Evolutionary conservation across 768 basidiomycete genomes (phyloP), one percentile per base, ranked within the genome.

Genomic region (Tephrocybe sp.): DNA sequence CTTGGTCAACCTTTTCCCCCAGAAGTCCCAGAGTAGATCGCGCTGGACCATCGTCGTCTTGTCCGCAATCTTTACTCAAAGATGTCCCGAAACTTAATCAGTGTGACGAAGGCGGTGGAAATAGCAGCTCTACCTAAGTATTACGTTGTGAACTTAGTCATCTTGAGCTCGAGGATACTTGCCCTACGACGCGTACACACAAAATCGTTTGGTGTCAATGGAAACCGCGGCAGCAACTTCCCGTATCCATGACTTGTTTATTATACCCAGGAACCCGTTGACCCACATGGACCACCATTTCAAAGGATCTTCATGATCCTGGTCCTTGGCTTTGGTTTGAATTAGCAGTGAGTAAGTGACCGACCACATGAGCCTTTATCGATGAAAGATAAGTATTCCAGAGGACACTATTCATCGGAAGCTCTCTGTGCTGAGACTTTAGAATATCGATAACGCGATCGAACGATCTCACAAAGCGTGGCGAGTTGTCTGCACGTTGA

Each of bases 181-280:
- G 15, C 16, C 6, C 8, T 18, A 4, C 9, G 13, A 32, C 9
- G 19, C 18, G n/a, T n/a, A n/a, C n/a, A n/a, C n/a, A n/a, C n/a
- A n/a, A n/a, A n/a, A n/a, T n/a, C n/a, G n/a, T n/a, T n/a, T n/a
- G n/a, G 26, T 22, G 41, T 22, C 25, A 28, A 19, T 50, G 34
- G 52, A 53, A 44, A 44, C 44, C 38, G 37, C 52, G 47, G 47
- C 37, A 49, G 47, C 39, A 53, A 40, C 11, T 9, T 49, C 42
- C 15, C 38, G 52, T 53, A 37, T 39, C 52, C 47, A 49, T 16
- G 47, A 12, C 9, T 40, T 9, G 25, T 49, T 21, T 45, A 44
- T 44, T 43, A n/a, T n/a, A 35, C 49, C 53, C 53, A 50, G 53
- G 53, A 54, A 54, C 53, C 40, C 38, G 44, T 34, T 44, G 24